Conservation (phyloP, 768 basidiomycete species). For the Coprinopsis strossmayeri region DNA sequence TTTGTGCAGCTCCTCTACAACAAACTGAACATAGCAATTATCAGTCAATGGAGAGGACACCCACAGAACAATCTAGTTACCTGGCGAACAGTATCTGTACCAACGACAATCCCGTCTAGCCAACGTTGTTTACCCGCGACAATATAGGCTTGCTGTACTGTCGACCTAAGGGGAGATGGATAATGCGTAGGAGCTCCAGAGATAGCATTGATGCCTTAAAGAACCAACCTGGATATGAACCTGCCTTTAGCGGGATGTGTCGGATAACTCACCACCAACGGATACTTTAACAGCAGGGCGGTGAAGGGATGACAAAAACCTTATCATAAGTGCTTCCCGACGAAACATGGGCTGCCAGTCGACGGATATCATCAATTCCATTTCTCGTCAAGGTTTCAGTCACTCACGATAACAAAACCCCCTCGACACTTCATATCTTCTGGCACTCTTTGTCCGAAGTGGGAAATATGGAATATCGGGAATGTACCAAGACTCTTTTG, state of each 20-base stretch:
- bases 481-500: slow-evolving; percentile 11
- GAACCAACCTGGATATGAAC: no score
- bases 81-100: slow-evolving; percentile 13
- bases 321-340: slow-evolving; percentile 14
- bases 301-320: neutral
- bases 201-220: no score
- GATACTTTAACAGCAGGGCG: slow-evolving; percentile 12
- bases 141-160: slow-evolving; percentile 12
- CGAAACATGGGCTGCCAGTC: slow-evolving; percentile 14
- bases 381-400: neutral
- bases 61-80: slow-evolving; percentile 1
- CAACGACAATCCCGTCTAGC: slow-evolving; percentile 14
- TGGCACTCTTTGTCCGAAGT: slow-evolving; percentile 6
- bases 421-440: slow-evolving; percentile 10
- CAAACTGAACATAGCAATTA: slow-evolving; percentile 13
- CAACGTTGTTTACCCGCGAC: slow-evolving; percentile 14
- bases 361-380: neutral
- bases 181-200: no score
- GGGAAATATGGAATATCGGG: slow-evolving; percentile 9
- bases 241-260: no score
- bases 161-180: neutral
- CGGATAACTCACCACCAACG: no score
- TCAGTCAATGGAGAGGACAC: neutral
- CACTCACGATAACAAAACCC: slow-evolving; percentile 12
- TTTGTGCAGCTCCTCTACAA: slow-evolving; percentile 9